Evolutionary conservation across 2,329 filamentous ascomycete genomes (phyloP), one percentile per base, ranked within the genome.

Genomic region (Diaporthe caulivora): DNA sequence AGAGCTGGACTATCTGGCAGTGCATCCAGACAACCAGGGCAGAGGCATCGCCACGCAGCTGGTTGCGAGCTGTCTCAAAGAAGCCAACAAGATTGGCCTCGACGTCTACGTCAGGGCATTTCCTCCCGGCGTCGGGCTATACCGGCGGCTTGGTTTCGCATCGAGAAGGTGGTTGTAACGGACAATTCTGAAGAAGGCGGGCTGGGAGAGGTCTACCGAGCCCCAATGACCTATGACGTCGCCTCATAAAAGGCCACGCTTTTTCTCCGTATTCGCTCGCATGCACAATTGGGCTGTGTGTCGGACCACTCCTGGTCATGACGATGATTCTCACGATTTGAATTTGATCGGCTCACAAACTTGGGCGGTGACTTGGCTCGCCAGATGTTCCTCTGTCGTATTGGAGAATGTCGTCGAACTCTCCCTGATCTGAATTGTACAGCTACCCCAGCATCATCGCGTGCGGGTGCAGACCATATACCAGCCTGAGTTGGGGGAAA

Each of bases 1-100:
- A 79, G 77, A 72, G 24, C 77, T 79, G 44, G 77, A 78, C 9
- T 79, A 78, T 54, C 75, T 80, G 6, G 77, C 76, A 18, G 76
- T 79, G 24, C 77, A 78, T 60, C 77, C 77, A 6, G 72, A 74
- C 2, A 65, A 77, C 37, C 71, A 77, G 42, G 58, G 76, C 26
- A 76, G 55, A 24, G 77, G 77, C n/a, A 76, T 79, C 51, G 77
- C 74, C 29, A 77, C 76, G 3, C 51, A 64, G 47, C 68, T 79
- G 24, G 77, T 79, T 26, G 65, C 68, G 26, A 75, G 73, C 21
- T 76, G 77, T 1, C 65, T 79, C 37, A 62, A 74, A 37, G 54
- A 77, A 57, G 78, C 78, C 24, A 71, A 76, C 68, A 74, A 74
- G 72, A 72, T 78, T 70, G 76, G 76, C 17, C 58, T 79, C 15